Evolutionary conservation across 2,329 filamentous ascomycete species (phyloP).

Genomic region (Phialophora chinensis): DNA sequence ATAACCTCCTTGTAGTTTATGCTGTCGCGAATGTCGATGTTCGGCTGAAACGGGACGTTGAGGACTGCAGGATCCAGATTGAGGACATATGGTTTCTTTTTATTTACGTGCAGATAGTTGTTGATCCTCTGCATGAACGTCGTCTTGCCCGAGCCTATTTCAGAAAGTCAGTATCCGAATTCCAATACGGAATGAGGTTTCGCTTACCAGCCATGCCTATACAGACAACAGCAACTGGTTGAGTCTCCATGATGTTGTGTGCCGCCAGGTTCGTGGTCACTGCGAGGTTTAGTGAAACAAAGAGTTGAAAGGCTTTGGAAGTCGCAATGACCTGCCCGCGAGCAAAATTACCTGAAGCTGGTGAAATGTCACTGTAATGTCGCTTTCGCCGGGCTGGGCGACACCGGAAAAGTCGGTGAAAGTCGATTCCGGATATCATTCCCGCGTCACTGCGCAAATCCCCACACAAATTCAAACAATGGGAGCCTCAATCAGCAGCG

Average conservation of each 20-base stretch:
- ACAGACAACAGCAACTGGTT: constrained; percentile 83
- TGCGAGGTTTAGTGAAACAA: background rate
- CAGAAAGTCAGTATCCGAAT: constrained; percentile 19
- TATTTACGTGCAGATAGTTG: constrained; percentile 81
- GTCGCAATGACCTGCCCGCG: background rate
- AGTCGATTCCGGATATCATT: background rate
- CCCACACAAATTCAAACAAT: constrained; percentile 5
- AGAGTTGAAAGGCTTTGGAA: background rate
- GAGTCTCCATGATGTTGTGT: constrained; percentile 52
- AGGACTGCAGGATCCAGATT: constrained; percentile 96
- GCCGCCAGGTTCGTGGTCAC: background rate
- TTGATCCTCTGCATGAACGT: constrained; percentile 99
- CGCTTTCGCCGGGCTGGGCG: background rate
- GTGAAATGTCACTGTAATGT: background rate
- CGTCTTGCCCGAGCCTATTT: constrained; percentile 88
- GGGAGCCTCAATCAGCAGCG: background rate
- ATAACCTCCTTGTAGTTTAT: constrained; percentile 99
- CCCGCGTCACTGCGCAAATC: background rate
- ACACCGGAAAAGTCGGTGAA: background rate
- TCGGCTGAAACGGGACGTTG: constrained; percentile 91
- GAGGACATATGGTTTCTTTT: constrained; percentile 87
- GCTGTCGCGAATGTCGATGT: constrained; percentile 98
- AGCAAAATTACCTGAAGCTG: background rate
- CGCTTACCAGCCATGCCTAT: constrained; percentile 89
- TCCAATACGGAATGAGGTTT: constrained; percentile 4